Base-by-base conservation (phyloP, 1,139 yeast genomes). In the Taphrina deformans region DNA sequence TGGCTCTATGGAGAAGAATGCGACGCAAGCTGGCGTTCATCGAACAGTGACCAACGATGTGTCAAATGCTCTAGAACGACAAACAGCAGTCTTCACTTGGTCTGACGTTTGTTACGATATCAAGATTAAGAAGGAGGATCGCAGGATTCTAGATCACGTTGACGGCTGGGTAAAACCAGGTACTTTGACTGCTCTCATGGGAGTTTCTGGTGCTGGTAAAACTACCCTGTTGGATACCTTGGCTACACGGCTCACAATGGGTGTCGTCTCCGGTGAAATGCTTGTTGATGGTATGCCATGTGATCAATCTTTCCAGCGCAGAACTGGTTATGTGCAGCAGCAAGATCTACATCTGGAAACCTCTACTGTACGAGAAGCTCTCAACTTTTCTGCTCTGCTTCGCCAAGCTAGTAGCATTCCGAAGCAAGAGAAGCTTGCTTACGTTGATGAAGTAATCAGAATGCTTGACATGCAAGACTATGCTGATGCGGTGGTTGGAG, bases 131-230 rank as follows among this genome's bases (percentile, higher is more conserved):
- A 65, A 65, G 21, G 90, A 88, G 51, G 65, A 69, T 9, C 76
- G 82, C 71, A 77, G 79, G 70, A 74, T 83, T 64, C 75, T 85
- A 69, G 80, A 82, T 67, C 78, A 80, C 70, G 82, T 85, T 51
- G 84, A 84, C 69, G 89, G 89, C 56, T 85, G 79, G 73, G 95
- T 88, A 60, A 85, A 86, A 73, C 95, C 95, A 6, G 88, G 88
- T 69, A 85, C 88, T n/a, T 76, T 87, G 71, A 87, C 91, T 46
- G 93, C 93, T 4, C 78, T 87, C 50, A 87, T 88, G 95, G 95
- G 96, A 71, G 88, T 91, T 18, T 87, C 95, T 24, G 92, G 93
- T 77, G 92, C 95, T 64, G 93, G 95, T 79, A 88, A 88, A 73
- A 88, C 95, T 14, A 87, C 95, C 0, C 73, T 85, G 60, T 79